Base-by-base conservation (phyloP, 2,329 filamentous ascomycete species). In the Geosmithia morbida region DNA sequence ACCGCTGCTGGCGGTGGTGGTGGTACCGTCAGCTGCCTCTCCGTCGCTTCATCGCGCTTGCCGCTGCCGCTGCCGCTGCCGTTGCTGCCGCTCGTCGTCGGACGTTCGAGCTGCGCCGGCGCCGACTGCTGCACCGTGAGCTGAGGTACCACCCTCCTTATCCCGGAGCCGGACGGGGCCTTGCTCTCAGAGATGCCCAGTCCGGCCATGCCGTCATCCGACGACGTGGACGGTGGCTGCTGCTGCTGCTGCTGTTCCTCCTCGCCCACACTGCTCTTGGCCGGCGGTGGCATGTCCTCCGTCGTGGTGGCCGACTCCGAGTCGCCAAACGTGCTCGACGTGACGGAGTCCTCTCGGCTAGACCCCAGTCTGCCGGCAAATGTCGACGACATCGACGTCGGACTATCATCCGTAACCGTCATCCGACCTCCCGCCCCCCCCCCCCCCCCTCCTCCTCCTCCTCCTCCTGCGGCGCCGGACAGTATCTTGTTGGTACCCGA, bases 241-340 rank as follows among this genome's bases (percentile, higher is more conserved):
- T 37, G 33, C 33, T 13, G 33, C 33, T 13, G 33, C 14, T 13
- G 33, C 33, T 13, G 33, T 13, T 11, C 6, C 14, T 37, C 83
- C 39, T 81, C 80, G 86, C 85, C 92, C 33, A 94, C 87, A 41
- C 83, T 83, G 0, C 77, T 71, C 57, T 85, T 85, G 46, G 33
- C 6, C 13, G 33, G 33, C 11, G 33, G 33, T 13, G 33, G 33
- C 33, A 87, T 70, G 48, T 94, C 87, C 47, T 95, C 88, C 7
- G 81, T 79, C 14, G 40, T 41, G 37, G 78, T 81, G 43, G 83
- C 78, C 13, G 83, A 85, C 54, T 95, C 87, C 6, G 82, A 79
- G 57, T 96, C 90, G 2, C 87, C 88, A 64, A 90, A 92, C 45
- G 92, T 77, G 58, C 87, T 89, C 10, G 85, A 94, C 48, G 83